These are phyloP conservation scores for Pichia paraexigua DNA, from an alignment of 805 yeast species.

Conservation along the genomic window DNA sequence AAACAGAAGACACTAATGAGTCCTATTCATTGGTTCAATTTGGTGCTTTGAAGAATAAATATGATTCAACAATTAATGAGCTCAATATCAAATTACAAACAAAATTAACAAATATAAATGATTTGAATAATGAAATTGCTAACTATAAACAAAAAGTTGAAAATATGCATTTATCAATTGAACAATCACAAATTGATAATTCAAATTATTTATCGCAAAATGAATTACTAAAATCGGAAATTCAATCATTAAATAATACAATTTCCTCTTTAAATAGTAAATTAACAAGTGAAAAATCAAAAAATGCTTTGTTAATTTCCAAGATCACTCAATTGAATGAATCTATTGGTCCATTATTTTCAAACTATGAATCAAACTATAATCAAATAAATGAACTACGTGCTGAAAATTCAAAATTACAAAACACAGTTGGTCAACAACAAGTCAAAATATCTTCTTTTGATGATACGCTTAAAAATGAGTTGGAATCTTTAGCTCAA, in stretches of 20 bases:
- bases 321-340: conserved; percentile 1
- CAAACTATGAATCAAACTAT: background rate
- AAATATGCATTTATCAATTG: conserved; percentile 3
- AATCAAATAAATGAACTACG: background rate
- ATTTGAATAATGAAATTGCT: conserved; percentile 2
- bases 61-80: conserved; percentile 1
- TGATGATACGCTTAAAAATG: conserved; percentile 44
- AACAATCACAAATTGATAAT: background rate
- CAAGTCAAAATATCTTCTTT: conserved; percentile 25
- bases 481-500: conserved; percentile 55
- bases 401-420: background rate
- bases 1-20: background rate
- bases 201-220: background rate
- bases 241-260: background rate
- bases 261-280: conserved; percentile 1
- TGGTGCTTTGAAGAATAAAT: conserved; percentile 1
- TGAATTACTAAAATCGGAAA: conserved; percentile 1
- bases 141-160: conserved; percentile 2
- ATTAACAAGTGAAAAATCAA: conserved; percentile 6
- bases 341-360: background rate
- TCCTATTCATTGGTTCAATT: background rate
- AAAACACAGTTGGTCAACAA: conserved; percentile 7
- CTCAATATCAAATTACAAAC: background rate
- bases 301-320: background rate
- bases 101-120: background rate